These are phyloP conservation scores for Tetradesmus obliquus DNA, from an alignment of 139 green algal genomes.

Conservation along the genomic window DNA sequence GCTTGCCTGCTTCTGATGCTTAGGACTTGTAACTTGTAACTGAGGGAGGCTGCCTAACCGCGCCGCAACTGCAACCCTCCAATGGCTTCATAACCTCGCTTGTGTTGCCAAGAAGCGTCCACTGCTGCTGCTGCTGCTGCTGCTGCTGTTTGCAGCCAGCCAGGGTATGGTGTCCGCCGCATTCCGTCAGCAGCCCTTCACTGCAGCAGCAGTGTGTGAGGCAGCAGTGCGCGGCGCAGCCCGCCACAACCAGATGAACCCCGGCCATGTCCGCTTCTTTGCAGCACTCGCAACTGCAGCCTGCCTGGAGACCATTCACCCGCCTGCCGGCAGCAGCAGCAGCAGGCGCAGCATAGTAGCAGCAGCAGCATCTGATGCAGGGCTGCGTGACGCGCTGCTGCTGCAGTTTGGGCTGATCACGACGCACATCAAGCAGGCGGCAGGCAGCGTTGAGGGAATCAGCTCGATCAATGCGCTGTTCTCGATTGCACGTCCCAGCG, in stretches of 20 bases:
- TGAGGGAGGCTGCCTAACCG: no score
- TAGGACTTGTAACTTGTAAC: no score
- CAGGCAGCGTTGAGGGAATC: neutral
- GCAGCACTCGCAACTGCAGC: neutral
- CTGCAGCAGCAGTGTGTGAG: neutral
- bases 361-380: neutral
- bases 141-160: neutral
- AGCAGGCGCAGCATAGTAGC: neutral
- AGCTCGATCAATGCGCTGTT: neutral
- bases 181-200: neutral
- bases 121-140: neutral
- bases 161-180: neutral
- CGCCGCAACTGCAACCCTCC: no score
- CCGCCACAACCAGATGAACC: neutral
- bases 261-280: neutral
- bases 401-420: neutral
- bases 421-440: neutral
- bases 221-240: neutral
- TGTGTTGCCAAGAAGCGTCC: neutral
- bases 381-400: neutral
- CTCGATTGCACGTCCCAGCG: neutral
- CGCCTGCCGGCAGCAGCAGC: neutral
- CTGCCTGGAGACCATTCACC: neutral
- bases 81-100: no score
- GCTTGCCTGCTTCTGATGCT: no score